These are phyloP conservation scores for Aspergillus ochraceoroseus DNA, from an alignment of 2,329 filamentous ascomycete species.

Conservation along the genomic window DNA sequence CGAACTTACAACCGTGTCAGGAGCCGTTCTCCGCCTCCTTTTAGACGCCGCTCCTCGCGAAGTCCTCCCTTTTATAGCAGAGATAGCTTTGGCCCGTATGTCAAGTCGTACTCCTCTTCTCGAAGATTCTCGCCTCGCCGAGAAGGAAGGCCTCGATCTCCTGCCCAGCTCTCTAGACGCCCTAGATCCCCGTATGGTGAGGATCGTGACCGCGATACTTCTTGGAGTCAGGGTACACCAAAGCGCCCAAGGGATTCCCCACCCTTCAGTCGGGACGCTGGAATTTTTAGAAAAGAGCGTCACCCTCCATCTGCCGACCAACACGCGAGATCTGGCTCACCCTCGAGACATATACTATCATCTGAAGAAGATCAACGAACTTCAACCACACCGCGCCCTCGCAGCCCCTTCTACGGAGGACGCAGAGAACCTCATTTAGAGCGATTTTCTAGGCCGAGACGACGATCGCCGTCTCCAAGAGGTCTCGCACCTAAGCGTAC, in stretches of 20 bases:
- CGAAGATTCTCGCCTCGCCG: constrained; percentile 42
- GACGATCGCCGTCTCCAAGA: constrained; percentile 51
- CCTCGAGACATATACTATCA: constrained; percentile 36
- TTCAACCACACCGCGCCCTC: constrained; percentile 46
- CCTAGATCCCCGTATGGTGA: constrained; percentile 39
- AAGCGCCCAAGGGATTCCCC: constrained; percentile 38
- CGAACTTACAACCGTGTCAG: constrained; percentile 35
- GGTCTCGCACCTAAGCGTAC: constrained; percentile 44
- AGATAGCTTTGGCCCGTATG: constrained; percentile 32
- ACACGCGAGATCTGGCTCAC: constrained; percentile 42
- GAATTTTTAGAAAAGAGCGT: constrained; percentile 34
- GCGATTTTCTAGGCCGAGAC: constrained; percentile 46
- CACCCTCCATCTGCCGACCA: constrained; percentile 27
- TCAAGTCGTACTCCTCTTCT: constrained; percentile 36
- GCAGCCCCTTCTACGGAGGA: constrained; percentile 51
- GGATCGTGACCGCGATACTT: constrained; percentile 29
- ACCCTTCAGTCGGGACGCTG: constrained; percentile 32
- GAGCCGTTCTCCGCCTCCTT: constrained; percentile 41
- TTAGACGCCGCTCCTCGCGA: constrained; percentile 43
- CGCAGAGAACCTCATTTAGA: constrained; percentile 47
- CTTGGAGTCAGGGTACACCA: constrained; percentile 31
- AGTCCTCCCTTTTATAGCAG: constrained; percentile 39
- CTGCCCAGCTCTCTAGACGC: constrained; percentile 34
- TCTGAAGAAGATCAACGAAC: constrained; percentile 34
- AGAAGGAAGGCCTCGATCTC: constrained; percentile 39